phyloP scores from a whole-genome alignment of 1,284 basidiomycete species.

The Heterobasidion annosum region DNA sequence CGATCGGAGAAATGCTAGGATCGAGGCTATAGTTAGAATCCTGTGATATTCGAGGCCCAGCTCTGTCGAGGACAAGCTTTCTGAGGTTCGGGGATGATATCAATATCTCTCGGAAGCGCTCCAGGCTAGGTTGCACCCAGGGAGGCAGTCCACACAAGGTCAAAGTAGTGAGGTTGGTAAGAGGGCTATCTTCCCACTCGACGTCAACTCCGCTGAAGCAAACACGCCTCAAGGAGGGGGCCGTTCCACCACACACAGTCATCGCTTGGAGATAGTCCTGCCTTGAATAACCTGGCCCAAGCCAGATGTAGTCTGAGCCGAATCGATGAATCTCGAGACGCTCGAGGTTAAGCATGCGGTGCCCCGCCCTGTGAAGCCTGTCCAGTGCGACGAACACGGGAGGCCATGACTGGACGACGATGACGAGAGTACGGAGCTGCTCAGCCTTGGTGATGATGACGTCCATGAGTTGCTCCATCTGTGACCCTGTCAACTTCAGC shows the following conservation, averaged over 20 bases:
- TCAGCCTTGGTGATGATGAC: conserved; percentile 36
- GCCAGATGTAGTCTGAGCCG: conserved; percentile 36
- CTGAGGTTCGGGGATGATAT: not conserved
- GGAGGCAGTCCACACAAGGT: not conserved
- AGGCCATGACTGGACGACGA: conserved; percentile 43
- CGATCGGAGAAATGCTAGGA: not conserved
- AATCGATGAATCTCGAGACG: conserved; percentile 54
- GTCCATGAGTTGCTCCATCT: conserved; percentile 37
- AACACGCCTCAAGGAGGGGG: not conserved
- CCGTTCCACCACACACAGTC: not conserved
- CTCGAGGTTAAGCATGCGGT: conserved; percentile 36
- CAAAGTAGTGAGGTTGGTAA: conserved; percentile 33
- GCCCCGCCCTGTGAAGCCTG: conserved; percentile 28
- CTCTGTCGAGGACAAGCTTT: not conserved
- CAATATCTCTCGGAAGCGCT: not conserved
- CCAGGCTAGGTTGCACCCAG: not conserved
- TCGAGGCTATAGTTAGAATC: not conserved
- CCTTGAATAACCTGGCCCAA: not conserved
- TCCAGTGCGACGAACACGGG: conserved; percentile 38
- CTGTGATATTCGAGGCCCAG: too few species aligned
- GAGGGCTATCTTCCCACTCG: conserved; percentile 21
- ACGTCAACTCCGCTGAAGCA: not conserved
- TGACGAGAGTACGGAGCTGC: conserved; percentile 45
- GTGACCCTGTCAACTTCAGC: conserved; percentile 28
- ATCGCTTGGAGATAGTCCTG: not conserved